Evolutionary conservation across 1,284 basidiomycete species (phyloP).

Genomic region (Bondarzewia mesenterica): DNA sequence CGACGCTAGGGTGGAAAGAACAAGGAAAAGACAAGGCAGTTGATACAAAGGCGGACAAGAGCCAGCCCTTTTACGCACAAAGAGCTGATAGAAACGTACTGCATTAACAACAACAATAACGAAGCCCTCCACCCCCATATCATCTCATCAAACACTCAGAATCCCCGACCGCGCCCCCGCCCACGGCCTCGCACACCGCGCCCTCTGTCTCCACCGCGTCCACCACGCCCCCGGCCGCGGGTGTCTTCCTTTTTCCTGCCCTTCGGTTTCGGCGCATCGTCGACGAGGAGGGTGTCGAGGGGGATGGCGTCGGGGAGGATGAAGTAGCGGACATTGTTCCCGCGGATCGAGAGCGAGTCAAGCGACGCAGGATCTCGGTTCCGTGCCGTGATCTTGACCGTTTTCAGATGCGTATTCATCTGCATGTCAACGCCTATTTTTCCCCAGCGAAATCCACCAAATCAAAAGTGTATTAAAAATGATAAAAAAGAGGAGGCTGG

Average conservation of each 20-base stretch:
- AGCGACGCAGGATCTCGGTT: conserved; percentile 80
- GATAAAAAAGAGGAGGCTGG: background rate
- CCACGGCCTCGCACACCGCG: conserved; percentile 36
- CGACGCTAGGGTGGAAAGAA: too few relatives aligned
- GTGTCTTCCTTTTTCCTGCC: conserved; percentile 74
- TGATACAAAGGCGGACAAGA: too few relatives aligned
- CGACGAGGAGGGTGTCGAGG: conserved; percentile 92
- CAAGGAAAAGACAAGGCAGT: too few relatives aligned
- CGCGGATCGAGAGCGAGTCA: conserved; percentile 85
- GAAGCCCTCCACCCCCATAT: too few relatives aligned
- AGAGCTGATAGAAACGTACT: too few relatives aligned
- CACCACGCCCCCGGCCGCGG: conserved; percentile 55
- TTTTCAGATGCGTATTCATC: conserved; percentile 97
- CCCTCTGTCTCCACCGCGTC: conserved; percentile 34
- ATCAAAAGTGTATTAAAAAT: too few relatives aligned
- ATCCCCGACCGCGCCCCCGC: conserved; percentile 36
- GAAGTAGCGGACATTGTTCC: conserved; percentile 92
- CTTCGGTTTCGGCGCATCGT: conserved; percentile 96
- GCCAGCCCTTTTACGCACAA: too few relatives aligned
- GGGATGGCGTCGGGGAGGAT: conserved; percentile 95
- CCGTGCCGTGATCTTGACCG: conserved; percentile 90
- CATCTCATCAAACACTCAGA: conserved; percentile 26
- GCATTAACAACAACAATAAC: too few relatives aligned
- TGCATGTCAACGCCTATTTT: conserved; percentile 84
- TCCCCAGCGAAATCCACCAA: background rate